Evolutionary conservation across 371 early-diverging fungal genomes (phyloP).

Genomic region (Choanephora cucurbitarum): DNA sequence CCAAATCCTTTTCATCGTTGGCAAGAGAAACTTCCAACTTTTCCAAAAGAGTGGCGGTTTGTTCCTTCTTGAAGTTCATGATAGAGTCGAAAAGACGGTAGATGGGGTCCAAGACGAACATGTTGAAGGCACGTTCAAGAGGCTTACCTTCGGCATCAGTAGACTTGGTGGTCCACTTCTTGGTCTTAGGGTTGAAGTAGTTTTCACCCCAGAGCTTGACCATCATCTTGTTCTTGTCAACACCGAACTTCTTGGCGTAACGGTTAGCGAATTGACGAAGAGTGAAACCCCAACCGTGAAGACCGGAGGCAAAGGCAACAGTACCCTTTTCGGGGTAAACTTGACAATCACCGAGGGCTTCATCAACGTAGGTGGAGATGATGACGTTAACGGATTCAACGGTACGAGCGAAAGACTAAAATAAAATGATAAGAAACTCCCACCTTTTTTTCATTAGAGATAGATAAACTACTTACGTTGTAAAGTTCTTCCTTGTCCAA

Average conservation of each 20-base stretch:
- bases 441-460: too few relatives aligned
- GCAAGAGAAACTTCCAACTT: slow-evolving; percentile 90
- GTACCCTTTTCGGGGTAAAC: slow-evolving; percentile 93
- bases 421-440: background rate
- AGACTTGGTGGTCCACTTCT: slow-evolving; percentile 91
- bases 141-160: slow-evolving; percentile 80
- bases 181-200: slow-evolving; percentile 97
- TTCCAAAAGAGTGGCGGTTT: slow-evolving; percentile 78
- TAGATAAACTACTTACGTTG: slow-evolving; percentile 58
- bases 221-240: slow-evolving; percentile 96
- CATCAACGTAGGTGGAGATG: slow-evolving; percentile 47
- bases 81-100: slow-evolving; percentile 96
- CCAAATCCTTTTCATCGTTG: slow-evolving; percentile 86
- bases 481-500: slow-evolving; percentile 95
- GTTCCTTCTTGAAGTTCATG: slow-evolving; percentile 96
- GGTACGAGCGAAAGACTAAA: slow-evolving; percentile 83
- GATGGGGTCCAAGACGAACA: slow-evolving; percentile 99
- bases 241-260: slow-evolving; percentile 98
- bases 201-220: slow-evolving; percentile 91
- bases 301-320: slow-evolving; percentile 99
- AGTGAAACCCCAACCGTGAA: slow-evolving; percentile 99
- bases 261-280: slow-evolving; percentile 98
- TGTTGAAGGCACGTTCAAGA: slow-evolving; percentile 96
- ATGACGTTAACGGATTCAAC: slow-evolving; percentile 90
- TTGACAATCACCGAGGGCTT: slow-evolving; percentile 50